These are phyloP conservation scores for Xylaria bambusicola DNA, from an alignment of 495 filamentous ascomycete species.

Conservation along the genomic window DNA sequence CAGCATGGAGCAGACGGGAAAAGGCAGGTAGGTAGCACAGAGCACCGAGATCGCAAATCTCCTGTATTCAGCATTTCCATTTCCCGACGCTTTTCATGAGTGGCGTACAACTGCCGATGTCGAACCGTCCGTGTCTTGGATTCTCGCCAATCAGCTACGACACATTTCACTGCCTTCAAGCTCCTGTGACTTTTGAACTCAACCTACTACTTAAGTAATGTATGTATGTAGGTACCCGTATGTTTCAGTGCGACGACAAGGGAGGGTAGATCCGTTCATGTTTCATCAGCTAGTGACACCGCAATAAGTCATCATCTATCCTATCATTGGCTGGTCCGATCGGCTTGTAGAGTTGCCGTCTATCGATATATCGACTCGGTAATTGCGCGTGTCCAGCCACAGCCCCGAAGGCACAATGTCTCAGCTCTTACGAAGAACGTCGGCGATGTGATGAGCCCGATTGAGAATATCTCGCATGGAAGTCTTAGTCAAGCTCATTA, in stretches of 20 bases:
- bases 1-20: too few species aligned
- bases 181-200: too few species aligned
- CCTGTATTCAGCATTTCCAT: not conserved
- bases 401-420: constrained; percentile 2
- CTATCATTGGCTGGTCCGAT: too few species aligned
- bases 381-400: constrained; percentile 1
- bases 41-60: too few species aligned
- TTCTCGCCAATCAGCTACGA: not conserved
- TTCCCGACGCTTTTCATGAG: not conserved
- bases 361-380: not conserved
- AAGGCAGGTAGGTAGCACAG: too few species aligned
- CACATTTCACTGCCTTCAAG: not conserved
- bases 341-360: too few species aligned
- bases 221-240: too few species aligned
- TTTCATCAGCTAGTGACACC: not conserved
- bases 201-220: not conserved
- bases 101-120: not conserved
- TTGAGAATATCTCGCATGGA: too few species aligned
- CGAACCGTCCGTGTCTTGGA: constrained; percentile 2
- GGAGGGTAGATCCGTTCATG: not conserved
- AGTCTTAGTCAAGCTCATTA: too few species aligned
- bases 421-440: not conserved
- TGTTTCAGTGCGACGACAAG: not conserved
- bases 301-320: not conserved
- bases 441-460: not conserved